Evolutionary conservation across 1,139 yeast species (phyloP).

Genomic region (Petasospora fabianii): DNA sequence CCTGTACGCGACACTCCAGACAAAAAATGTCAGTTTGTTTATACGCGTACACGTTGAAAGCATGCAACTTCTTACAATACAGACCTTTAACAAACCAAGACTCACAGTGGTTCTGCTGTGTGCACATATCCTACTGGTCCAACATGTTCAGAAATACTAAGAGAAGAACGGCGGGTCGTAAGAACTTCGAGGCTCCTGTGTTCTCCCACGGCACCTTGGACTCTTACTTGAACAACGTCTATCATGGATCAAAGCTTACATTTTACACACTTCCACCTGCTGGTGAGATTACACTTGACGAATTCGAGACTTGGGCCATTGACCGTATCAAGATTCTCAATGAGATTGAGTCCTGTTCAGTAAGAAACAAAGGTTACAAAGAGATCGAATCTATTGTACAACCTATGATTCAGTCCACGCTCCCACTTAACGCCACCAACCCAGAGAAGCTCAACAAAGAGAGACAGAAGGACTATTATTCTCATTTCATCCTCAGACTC

Average conservation of each 20-base stretch:
- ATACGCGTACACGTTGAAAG: too few relatives aligned
- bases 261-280: slow-evolving; percentile 73
- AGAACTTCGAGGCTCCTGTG: slow-evolving; percentile 49
- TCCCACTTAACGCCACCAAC: slow-evolving; percentile 53
- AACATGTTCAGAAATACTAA: slow-evolving; percentile 77
- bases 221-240: slow-evolving; percentile 28
- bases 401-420: slow-evolving; percentile 58
- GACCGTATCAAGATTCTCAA: slow-evolving; percentile 80
- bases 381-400: slow-evolving; percentile 65
- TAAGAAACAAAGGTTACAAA: slow-evolving; percentile 58
- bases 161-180: slow-evolving; percentile 72
- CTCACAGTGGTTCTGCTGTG: too few relatives aligned
- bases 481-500: slow-evolving; percentile 81
- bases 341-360: slow-evolving; percentile 74
- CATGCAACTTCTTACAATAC: too few relatives aligned
- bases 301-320: slow-evolving; percentile 94
- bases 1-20: too few relatives aligned
- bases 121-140: background rate
- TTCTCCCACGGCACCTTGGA: slow-evolving; percentile 25
- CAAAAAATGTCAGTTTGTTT: too few relatives aligned
- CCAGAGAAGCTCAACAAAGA: slow-evolving; percentile 40
- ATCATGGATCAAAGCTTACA: slow-evolving; percentile 31
- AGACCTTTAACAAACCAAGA: too few relatives aligned
- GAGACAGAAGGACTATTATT: slow-evolving; percentile 84
- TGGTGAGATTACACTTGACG: slow-evolving; percentile 83